These are phyloP conservation scores for Eremochloa ophiuroides DNA, from an alignment of 176 grass and related monocot species.

Conservation along the genomic window DNA sequence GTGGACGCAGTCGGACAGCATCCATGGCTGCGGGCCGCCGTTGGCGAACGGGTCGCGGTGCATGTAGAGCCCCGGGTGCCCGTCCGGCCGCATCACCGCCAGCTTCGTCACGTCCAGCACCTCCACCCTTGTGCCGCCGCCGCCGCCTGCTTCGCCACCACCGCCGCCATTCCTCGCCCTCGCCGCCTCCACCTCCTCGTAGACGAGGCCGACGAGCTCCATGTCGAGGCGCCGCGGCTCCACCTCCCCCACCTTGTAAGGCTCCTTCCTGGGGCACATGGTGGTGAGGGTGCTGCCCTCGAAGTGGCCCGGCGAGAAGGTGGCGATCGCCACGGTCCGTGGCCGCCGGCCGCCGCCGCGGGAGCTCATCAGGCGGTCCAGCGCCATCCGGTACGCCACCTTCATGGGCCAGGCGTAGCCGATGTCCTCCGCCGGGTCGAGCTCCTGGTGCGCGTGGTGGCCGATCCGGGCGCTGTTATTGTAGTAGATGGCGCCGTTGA, in stretches of 20 bases:
- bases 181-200: constrained; percentile 29
- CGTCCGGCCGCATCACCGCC: constrained; percentile 59
- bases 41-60: constrained; percentile 39
- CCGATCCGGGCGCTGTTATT: constrained; percentile 40
- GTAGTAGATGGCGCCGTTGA: constrained; percentile 37
- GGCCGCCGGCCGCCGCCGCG: not conserved
- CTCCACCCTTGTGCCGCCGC: constrained; percentile 29
- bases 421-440: not conserved
- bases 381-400: constrained; percentile 8
- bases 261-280: constrained; percentile 37
- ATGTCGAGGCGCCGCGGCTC: not conserved
- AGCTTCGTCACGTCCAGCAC: constrained; percentile 70
- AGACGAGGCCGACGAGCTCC: constrained; percentile 38
- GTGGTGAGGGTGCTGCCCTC: constrained; percentile 40
- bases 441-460: constrained; percentile 27
- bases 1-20: constrained; percentile 64
- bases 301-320: constrained; percentile 58
- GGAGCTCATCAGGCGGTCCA: constrained; percentile 15
- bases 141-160: not conserved
- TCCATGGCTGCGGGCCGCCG: constrained; percentile 27
- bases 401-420: constrained; percentile 48
- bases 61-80: constrained; percentile 67
- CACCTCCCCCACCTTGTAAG: constrained; percentile 52
- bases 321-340: constrained; percentile 30
- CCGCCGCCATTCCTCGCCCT: not conserved